Conservation (phyloP, 139 green algal species). For the Chlamydomonas asymmetrica region DNA sequence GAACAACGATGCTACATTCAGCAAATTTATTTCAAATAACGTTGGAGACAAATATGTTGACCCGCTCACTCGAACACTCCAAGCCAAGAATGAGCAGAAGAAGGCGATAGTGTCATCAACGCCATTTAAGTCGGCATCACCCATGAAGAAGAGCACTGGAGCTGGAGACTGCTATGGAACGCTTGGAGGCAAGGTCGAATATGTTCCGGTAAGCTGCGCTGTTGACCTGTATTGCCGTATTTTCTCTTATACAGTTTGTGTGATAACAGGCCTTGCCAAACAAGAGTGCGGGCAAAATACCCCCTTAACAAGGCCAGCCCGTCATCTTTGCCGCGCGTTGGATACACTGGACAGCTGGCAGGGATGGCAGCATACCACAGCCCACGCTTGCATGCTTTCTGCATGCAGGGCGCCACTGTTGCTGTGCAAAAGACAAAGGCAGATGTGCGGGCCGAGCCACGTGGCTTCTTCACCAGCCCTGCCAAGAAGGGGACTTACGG, state of each 20-base stretch:
- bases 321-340: too few relatives aligned
- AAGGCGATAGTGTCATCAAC: conserved; percentile 45
- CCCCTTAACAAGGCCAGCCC: too few relatives aligned
- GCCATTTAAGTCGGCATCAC: conserved; percentile 55
- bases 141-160: conserved; percentile 60
- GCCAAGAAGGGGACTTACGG: conserved; percentile 63
- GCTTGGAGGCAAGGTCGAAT: conserved; percentile 43
- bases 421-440: conserved; percentile 46
- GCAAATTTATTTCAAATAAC: conserved; percentile 56
- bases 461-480: conserved; percentile 62
- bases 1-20: conserved; percentile 68
- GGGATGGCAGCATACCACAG: too few relatives aligned
- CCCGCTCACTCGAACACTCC: conserved; percentile 29
- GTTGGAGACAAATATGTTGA: conserved; percentile 56
- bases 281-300: too few relatives aligned
- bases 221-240: too few relatives aligned
- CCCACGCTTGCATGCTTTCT: background rate
- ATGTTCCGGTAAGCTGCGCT: conserved; percentile 50
- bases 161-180: conserved; percentile 58
- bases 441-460: conserved; percentile 38
- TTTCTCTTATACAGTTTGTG: too few relatives aligned
- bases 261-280: too few relatives aligned
- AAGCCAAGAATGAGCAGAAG: conserved; percentile 29
- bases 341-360: too few relatives aligned
- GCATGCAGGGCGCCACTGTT: conserved; percentile 11